Base-by-base conservation (phyloP, 306 rosid genomes). In the Cucurbita maxima region DNA sequence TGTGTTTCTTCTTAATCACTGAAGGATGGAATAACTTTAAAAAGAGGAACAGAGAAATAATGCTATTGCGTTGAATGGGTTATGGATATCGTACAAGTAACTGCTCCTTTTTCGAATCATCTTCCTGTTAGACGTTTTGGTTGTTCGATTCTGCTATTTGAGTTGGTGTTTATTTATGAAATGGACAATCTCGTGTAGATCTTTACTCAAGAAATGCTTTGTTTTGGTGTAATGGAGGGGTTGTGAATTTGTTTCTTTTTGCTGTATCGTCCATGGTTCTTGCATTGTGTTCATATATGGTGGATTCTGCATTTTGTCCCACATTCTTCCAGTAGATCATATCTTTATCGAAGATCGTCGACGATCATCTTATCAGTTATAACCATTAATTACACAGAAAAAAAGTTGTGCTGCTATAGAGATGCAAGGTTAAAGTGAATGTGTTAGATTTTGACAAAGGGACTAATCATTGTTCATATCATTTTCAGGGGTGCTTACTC, bases 401-500 rank as follows among this genome's bases (percentile, higher is more conserved):
- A 18, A 18, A 61, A 36, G 2, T 61, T 61, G 45, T 41, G 52
- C 34, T 62, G 48, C 20, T 63, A 9, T 30, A 50, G 58, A 50
- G 30, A 66, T 43, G 67, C 40, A 66, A 43, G 41, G 41, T 56
- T 63, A 22, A 53, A 71, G 62, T 53, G 30, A 50, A 34, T 34
- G 3, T 59, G 0, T 12, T 48, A 10, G 67, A 70, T 37, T 56
- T 58, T 72, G 54, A 71, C 81, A 64, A 14, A 77, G 86, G 85
- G 87, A 82, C 73, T 61, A 18, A 75, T 75, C 19, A 6, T 20
- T 59, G 20, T 74, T 16, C 34, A 45, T 47, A 74, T 59, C 41
- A 30, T 74, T 58, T 61, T 84, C 87, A 87, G 87, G 86, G 73
- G 51, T 45, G 74, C 71, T 69, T 77, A 67, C 72, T 85, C 87